Base-by-base conservation (phyloP, 495 filamentous ascomycete genomes). In the Haplographium delicatum region DNA sequence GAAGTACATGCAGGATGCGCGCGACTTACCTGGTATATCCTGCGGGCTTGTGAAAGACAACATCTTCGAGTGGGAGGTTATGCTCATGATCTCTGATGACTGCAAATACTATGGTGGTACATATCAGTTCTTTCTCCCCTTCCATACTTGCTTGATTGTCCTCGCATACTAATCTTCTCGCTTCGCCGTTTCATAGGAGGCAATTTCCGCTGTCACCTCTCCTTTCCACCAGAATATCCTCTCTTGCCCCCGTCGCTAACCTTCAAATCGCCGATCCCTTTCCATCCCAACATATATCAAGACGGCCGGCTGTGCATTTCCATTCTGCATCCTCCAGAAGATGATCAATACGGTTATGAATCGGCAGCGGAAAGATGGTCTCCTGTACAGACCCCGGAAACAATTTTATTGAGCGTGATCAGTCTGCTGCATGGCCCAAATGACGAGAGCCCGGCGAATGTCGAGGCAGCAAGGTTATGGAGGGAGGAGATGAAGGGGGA, bases 21-120 rank as follows among this genome's bases (percentile, higher is more conserved):
- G 88, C 61, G 88, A 95, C 67, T 84, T 96, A 25, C 88, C 89
- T 0, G 93, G 90, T 30, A 96, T 98, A 60, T 95, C 89, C 55
- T 93, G 86, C 63, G 93, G 93, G 1, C 73, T 98, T 25, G 82
- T 93, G 20, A 81, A 83, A 53, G 73, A 85, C 59, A 96, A 95
- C 63, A 84, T 97, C n/a, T 96, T 95, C 56, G 86, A 96, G 72
- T 98, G 93, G 93, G 91, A 97, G 66, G 89, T 98, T 13, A 95
- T 96, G 86, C 79, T 98, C 27, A 98, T 98, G 93, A 93, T 98
- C 60, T 87, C 78, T 25, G 93, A 98, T 61, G 93, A 98, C 58
- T 91, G 88, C 68, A 91, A 94, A 67, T 84, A 88, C 62, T 98
- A 97, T 62, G 94, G 91, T 57, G 93, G 60, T 57, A 49, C 15